phyloP scores from a whole-genome alignment of 2,329 filamentous ascomycete species.

The Dactylellina cionopaga region DNA sequence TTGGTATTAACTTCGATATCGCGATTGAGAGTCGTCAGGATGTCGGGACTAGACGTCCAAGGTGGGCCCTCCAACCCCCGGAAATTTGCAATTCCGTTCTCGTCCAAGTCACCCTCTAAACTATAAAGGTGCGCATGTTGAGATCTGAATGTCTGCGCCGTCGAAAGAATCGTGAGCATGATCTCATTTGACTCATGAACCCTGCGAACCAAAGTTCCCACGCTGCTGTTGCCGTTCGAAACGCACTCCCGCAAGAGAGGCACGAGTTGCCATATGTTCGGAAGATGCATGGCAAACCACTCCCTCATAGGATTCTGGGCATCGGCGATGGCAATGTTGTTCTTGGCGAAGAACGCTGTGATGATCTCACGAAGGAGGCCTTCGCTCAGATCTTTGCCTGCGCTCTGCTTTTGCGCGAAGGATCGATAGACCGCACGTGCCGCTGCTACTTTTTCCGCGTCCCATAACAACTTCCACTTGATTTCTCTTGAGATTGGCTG shows the following conservation, averaged over 20 bases:
- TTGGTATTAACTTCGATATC: conserved; percentile 56
- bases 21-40: conserved; percentile 57
- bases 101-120: conserved; percentile 72
- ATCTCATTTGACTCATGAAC: conserved; percentile 78
- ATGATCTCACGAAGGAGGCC: conserved; percentile 54
- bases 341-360: conserved; percentile 42
- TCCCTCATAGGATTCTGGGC: conserved; percentile 38
- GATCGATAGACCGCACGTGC: conserved; percentile 78
- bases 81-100: conserved; percentile 71
- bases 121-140: conserved; percentile 77
- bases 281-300: conserved; percentile 51
- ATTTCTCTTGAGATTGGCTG: conserved; percentile 73
- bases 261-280: conserved; percentile 44
- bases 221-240: conserved; percentile 1
- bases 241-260: conserved; percentile 37
- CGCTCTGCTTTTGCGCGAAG: conserved; percentile 52
- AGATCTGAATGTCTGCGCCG: conserved; percentile 69
- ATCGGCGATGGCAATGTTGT: conserved; percentile 17
- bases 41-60: conserved; percentile 76
- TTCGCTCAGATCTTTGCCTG: conserved; percentile 52
- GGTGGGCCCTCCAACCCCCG: conserved; percentile 79
- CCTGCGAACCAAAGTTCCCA: conserved; percentile 20
- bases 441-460: conserved; percentile 88
- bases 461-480: conserved; percentile 83
- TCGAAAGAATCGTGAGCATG: conserved; percentile 63